Base-by-base conservation (phyloP, 2,329 filamentous ascomycete genomes). In the Microcyclosporella mali region DNA sequence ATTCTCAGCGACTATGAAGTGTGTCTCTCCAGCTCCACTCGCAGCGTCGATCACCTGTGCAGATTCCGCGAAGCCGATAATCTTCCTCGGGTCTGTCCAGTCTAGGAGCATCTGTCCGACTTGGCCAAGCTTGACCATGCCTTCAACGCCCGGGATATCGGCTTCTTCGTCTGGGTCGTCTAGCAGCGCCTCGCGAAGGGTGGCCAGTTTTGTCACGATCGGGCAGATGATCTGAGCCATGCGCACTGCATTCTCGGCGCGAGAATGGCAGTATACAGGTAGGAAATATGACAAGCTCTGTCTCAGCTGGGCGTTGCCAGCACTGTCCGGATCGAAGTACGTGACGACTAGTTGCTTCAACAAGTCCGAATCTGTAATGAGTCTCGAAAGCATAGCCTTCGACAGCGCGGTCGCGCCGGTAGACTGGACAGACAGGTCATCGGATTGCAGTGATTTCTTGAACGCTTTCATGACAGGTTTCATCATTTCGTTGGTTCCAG, bases 271-370 rank as follows among this genome's bases (percentile, higher is more conserved):
- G 69, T 94, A 97, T 0, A 95, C 89, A 0, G 90, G 90, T 28
- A 97, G 71, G 73, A 95, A 95, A 66, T 97, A 97, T 52, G 86
- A 88, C 41, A 97, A 73, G 0, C 86, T 84, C 65, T 97, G 90
- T 16, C 88, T 75, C 6, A 95, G 81, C 7, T 81, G 81, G 53
- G 90, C 84, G 60, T 95, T 95, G 19, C 77, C 74, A 1, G 79
- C 76, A 3, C 85, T 92, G 3, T 85, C 79, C 0, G 90, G 88
- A 3, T 85, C 79, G 65, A 97, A 97, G 68, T 94, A 97, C 7
- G 85, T 80, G 3, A 94, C 72, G 1, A 94, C 81, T 3, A 95
- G 78, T 1, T 84, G 84, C 66, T 85, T 88, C 39, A 97, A 77
- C n/a, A 97, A 74, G 14, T 75, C 71, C 67, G 72, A 55, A 41